Evolutionary conservation across 2,329 filamentous ascomycete species (phyloP).

Genomic region (Penicillium sp.): DNA sequence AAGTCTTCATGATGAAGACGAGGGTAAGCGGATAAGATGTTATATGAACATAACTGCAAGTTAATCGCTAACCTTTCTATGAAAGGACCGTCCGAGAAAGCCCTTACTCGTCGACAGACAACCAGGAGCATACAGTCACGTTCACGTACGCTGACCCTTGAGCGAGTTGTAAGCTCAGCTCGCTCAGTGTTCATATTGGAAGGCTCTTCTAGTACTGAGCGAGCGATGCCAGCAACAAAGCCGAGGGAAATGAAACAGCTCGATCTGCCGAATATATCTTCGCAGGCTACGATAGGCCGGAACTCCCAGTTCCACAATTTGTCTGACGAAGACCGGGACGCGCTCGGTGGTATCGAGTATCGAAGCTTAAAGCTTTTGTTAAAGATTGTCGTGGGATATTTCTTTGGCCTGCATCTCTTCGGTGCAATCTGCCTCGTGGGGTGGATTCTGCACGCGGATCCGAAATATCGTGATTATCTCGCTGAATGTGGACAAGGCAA

Average conservation of each 20-base stretch:
- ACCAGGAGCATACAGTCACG: not conserved
- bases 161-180: slow-evolving; percentile 6
- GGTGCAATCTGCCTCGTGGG: slow-evolving; percentile 49
- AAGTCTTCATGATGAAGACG: slow-evolving; percentile 5
- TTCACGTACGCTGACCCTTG: slow-evolving; percentile 1
- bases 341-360: slow-evolving; percentile 54
- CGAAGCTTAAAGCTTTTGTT: slow-evolving; percentile 49
- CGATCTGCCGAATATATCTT: slow-evolving; percentile 42
- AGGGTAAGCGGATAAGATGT: slow-evolving; percentile 22
- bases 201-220: not conserved
- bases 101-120: not conserved
- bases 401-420: slow-evolving; percentile 46
- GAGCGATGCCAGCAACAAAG: not conserved
- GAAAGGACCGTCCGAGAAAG: slow-evolving; percentile 1
- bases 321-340: slow-evolving; percentile 40
- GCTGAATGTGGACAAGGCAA: slow-evolving; percentile 38
- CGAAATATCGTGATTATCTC: slow-evolving; percentile 44
- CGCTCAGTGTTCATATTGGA: slow-evolving; percentile 8
- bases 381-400: slow-evolving; percentile 48
- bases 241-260: not conserved
- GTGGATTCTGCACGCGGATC: slow-evolving; percentile 45
- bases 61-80: not conserved
- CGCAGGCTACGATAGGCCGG: slow-evolving; percentile 44
- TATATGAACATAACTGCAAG: not conserved
- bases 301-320: slow-evolving; percentile 49